A percentile compares a stretch with the other conserved stretches of the same genome.
These are phyloP conservation scores for Mortierella sp. DNA, from an alignment of 371 early-diverging fungal genomes.

Conservation along the genomic window DNA sequence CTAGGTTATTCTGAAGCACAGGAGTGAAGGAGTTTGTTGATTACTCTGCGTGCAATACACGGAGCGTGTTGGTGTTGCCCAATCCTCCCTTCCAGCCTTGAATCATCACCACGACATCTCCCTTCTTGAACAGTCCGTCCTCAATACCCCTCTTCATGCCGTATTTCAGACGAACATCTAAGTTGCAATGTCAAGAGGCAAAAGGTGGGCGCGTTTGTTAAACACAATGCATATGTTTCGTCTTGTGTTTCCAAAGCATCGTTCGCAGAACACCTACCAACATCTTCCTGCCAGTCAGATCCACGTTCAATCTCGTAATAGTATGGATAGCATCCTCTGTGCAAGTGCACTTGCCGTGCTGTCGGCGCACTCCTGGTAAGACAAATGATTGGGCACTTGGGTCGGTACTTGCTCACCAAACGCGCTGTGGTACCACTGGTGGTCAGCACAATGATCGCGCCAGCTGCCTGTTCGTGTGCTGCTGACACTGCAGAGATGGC, in stretches of 20 bases:
- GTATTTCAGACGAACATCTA: constrained; percentile 70
- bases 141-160: constrained; percentile 69
- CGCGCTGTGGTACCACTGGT: constrained; percentile 88
- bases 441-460: constrained; percentile 87
- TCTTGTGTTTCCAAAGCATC: too few relatives aligned
- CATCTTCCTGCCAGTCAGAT: constrained; percentile 59
- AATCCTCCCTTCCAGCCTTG: constrained; percentile 82
- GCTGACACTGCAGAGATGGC: constrained; percentile 91
- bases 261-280: constrained; percentile 28
- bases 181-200: too few relatives aligned
- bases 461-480: constrained; percentile 85
- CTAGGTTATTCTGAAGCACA: too few relatives aligned
- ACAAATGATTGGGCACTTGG: constrained; percentile 88
- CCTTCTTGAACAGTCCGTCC: constrained; percentile 64
- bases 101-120: constrained; percentile 73
- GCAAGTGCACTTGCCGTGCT: constrained; percentile 86
- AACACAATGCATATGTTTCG: too few relatives aligned
- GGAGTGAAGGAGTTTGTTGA: background rate
- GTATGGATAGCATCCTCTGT: constrained; percentile 91
- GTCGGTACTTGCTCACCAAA: constrained; percentile 92
- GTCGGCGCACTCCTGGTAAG: constrained; percentile 83
- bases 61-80: constrained; percentile 80
- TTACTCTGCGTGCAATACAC: constrained; percentile 62
- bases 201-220: too few relatives aligned
- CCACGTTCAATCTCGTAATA: constrained; percentile 65